These are phyloP conservation scores for Uncinocarpus reesii DNA, from an alignment of 2,329 filamentous ascomycete species.

Conservation along the genomic window DNA sequence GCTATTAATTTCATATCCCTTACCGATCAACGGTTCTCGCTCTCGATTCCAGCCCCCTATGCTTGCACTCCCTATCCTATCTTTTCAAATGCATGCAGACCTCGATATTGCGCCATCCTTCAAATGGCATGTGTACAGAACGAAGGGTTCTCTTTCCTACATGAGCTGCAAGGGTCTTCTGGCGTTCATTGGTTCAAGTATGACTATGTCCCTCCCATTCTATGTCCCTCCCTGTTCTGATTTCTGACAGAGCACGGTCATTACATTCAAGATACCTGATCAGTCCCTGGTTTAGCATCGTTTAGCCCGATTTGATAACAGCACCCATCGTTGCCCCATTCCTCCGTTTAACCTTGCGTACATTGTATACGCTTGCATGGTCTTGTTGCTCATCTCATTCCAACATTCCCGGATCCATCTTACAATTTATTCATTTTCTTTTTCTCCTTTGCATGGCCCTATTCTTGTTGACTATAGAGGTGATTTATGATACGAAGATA, in stretches of 20 bases:
- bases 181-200: constrained; percentile 4
- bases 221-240: background rate
- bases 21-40: background rate
- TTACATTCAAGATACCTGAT: background rate
- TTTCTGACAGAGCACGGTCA: background rate
- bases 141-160: background rate
- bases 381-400: background rate
- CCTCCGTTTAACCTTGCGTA: background rate
- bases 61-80: background rate
- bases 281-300: background rate
- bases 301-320: background rate
- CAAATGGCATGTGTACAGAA: constrained; percentile 5
- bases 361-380: background rate
- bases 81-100: background rate
- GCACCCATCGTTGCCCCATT: background rate
- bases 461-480: constrained; percentile 3
- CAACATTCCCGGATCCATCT: constrained; percentile 10
- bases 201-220: constrained; percentile 12
- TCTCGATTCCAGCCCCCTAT: background rate
- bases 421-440: constrained; percentile 5
- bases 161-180: background rate
- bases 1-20: background rate
- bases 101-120: background rate
- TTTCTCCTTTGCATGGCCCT: background rate
- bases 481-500: constrained; percentile 5